Evolutionary conservation across 805 yeast species (phyloP).

Genomic region (Zygosaccharomyces kombuchaensis): DNA sequence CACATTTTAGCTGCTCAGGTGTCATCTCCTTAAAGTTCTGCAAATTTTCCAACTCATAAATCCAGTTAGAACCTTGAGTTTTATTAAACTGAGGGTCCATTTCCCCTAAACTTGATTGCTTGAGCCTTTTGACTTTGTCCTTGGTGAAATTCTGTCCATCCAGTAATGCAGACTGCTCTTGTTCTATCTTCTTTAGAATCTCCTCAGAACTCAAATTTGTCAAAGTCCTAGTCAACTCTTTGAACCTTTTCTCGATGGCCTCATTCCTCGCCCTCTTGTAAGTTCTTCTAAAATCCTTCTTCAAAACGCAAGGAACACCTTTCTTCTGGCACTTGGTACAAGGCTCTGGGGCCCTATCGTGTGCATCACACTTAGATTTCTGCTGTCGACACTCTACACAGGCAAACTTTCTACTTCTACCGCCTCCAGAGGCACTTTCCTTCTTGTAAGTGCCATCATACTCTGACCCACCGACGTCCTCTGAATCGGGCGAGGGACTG

Average conservation of each 20-base stretch:
- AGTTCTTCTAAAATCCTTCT: constrained; percentile 82
- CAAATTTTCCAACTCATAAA: background rate
- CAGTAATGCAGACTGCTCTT: constrained; percentile 25
- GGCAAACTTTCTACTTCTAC: constrained; percentile 58
- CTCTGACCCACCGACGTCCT: constrained; percentile 9
- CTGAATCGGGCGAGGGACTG: constrained; percentile 18
- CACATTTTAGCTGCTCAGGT: constrained; percentile 44
- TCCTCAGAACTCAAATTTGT: constrained; percentile 32
- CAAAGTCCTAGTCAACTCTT: constrained; percentile 58
- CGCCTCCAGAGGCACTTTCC: constrained; percentile 7
- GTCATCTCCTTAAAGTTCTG: constrained; percentile 20
- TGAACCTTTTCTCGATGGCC: constrained; percentile 75
- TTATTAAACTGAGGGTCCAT: background rate
- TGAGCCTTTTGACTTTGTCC: constrained; percentile 24
- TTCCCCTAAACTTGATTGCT: constrained; percentile 5
- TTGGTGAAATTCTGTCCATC: constrained; percentile 32
- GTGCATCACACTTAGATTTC: constrained; percentile 86
- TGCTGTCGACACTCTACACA: constrained; percentile 97
- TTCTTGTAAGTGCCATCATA: constrained; percentile 4
- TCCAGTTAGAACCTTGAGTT: background rate
- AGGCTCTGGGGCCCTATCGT: constrained; percentile 66
- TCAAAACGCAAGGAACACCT: constrained; percentile 63
- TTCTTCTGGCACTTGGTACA: constrained; percentile 79
- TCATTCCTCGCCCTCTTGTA: constrained; percentile 81
- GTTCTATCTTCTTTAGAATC: constrained; percentile 26